These are phyloP conservation scores for Funneliformis geosporum DNA, from an alignment of 192 early-diverging fungal species.

Conservation along the genomic window DNA sequence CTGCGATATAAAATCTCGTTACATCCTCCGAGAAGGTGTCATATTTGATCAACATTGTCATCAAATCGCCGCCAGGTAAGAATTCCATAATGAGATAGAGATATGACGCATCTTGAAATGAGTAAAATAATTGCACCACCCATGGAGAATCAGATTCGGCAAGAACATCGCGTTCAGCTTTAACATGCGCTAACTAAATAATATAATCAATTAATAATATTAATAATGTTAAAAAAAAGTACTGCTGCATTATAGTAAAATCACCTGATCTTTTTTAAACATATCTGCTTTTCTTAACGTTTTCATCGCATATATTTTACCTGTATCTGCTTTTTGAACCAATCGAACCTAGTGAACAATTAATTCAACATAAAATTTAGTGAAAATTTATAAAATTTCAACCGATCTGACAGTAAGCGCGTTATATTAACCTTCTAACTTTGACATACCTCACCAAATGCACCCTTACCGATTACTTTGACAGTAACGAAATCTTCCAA, in stretches of 20 bases:
- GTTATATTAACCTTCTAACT: background rate
- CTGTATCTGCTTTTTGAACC: constrained; percentile 94
- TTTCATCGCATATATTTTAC: constrained; percentile 99
- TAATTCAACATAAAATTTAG: background rate
- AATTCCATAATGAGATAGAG: constrained; percentile 99
- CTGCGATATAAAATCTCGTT: constrained; percentile 98
- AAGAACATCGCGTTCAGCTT: constrained; percentile 96
- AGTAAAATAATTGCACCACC: constrained; percentile 98
- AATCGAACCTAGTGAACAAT: constrained; percentile 72
- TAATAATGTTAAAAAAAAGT: constrained; percentile 2
- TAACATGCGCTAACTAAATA: constrained; percentile 87
- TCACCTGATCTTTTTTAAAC: constrained; percentile 96
- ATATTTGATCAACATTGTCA: constrained; percentile 99
- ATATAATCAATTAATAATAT: constrained; percentile 12
- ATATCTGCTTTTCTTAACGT: constrained; percentile 94
- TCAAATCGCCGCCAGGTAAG: constrained; percentile 97
- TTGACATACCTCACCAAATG: constrained; percentile 85
- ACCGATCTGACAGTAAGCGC: background rate
- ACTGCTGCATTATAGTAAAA: background rate
- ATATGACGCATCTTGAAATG: constrained; percentile 93
- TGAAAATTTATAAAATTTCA: background rate
- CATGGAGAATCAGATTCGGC: constrained; percentile 95
- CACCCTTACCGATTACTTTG: constrained; percentile 98
- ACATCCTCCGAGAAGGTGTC: constrained; percentile 97
- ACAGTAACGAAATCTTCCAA: constrained; percentile 93